Conservation (phyloP, 2,329 filamentous ascomycete species). For the Aspergillus sp. region DNA sequence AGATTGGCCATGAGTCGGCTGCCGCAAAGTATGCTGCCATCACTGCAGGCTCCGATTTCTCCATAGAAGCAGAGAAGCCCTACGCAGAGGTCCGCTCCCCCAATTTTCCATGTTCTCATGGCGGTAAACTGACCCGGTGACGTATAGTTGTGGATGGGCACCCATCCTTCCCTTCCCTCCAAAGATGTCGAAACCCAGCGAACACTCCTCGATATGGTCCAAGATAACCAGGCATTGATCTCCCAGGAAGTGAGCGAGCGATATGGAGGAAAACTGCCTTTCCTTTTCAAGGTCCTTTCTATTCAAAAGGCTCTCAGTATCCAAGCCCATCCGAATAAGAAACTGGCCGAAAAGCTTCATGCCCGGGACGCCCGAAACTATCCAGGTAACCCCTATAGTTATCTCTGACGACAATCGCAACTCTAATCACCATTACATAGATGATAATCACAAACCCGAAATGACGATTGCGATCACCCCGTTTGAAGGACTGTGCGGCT, state of each 20-base stretch:
- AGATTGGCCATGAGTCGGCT: conserved; percentile 81
- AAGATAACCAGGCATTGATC: conserved; percentile 82
- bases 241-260: conserved; percentile 70
- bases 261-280: conserved; percentile 83
- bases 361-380: conserved; percentile 88
- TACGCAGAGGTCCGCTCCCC: conserved; percentile 75
- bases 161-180: conserved; percentile 92
- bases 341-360: conserved; percentile 85
- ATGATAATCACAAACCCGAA: conserved; percentile 99
- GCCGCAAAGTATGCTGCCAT: conserved; percentile 88
- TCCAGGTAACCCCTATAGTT: conserved; percentile 54
- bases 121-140: conserved; percentile 13
- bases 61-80: conserved; percentile 80
- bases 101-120: background rate
- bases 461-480: conserved; percentile 98
- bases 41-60: conserved; percentile 72
- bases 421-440: conserved; percentile 38
- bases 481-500: conserved; percentile 94
- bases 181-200: conserved; percentile 83
- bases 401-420: background rate
- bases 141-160: conserved; percentile 93
- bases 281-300: conserved; percentile 96
- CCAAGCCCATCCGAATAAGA: conserved; percentile 95
- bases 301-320: conserved; percentile 96
- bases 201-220: conserved; percentile 80